phyloP scores from a whole-genome alignment of 768 basidiomycete species.

The Rhizopogon vinicolor region DNA sequence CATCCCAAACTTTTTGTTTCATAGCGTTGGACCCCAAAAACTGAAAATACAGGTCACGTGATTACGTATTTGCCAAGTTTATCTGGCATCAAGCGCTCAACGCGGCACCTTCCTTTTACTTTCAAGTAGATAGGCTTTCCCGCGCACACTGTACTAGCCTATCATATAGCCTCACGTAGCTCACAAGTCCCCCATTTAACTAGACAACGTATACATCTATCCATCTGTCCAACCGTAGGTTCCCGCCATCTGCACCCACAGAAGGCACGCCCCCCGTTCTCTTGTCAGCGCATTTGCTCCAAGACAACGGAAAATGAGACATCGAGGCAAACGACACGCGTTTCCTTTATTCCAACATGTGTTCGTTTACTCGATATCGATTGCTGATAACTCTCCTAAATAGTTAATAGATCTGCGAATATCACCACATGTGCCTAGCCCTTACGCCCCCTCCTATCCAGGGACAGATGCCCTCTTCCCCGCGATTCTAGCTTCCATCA shows the following conservation, averaged over 20 bases:
- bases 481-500: no score
- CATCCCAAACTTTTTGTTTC: slow-evolving; percentile 2
- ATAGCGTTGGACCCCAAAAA: neutral
- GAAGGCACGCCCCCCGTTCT: neutral
- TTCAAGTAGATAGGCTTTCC: no score
- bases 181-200: no score
- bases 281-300: neutral
- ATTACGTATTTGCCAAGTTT: neutral
- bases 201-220: no score
- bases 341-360: neutral
- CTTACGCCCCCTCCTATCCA: no score
- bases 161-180: no score
- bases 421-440: no score
- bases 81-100: no score
- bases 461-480: no score
- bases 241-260: neutral
- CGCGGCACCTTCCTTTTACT: no score
- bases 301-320: neutral
- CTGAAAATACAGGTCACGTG: neutral
- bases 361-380: neutral
- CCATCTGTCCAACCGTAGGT: neutral
- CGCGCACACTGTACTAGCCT: no score
- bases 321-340: neutral
- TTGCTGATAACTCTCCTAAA: neutral
- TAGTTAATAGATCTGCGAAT: neutral